These are phyloP conservation scores for Wakefieldia striispora DNA, from an alignment of 768 basidiomycete genomes.

Conservation along the genomic window DNA sequence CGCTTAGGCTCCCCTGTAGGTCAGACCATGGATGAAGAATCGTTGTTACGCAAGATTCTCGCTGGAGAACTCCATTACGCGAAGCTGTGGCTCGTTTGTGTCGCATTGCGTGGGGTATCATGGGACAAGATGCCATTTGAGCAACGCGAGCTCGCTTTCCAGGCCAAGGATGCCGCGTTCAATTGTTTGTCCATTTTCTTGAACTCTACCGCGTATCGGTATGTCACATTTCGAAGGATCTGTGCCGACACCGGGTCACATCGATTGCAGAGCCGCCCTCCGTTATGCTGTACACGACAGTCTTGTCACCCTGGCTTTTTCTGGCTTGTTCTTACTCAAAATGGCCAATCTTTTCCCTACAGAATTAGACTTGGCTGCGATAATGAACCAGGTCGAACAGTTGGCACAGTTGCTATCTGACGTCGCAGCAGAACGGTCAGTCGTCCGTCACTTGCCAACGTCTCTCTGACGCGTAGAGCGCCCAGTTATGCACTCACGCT, in stretches of 20 bases:
- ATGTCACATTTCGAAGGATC: conserved; percentile 17
- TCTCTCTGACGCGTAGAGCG: conserved; percentile 11
- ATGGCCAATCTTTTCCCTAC: conserved; percentile 92
- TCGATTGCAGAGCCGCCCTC: conserved; percentile 65
- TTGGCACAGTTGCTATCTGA: conserved; percentile 88
- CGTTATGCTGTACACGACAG: conserved; percentile 92
- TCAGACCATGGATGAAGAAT: conserved; percentile 80
- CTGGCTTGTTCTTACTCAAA: conserved; percentile 87
- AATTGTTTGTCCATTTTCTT: conserved; percentile 84
- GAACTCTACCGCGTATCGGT: conserved; percentile 79
- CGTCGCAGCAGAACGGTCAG: conserved; percentile 86
- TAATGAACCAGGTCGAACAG: conserved; percentile 85
- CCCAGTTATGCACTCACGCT: conserved; percentile 83
- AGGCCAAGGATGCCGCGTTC: conserved; percentile 90
- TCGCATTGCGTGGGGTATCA: conserved; percentile 84
- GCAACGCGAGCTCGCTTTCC: conserved; percentile 91
- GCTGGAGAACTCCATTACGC: conserved; percentile 89
- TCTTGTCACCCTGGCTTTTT: conserved; percentile 88
- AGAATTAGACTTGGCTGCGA: conserved; percentile 73
- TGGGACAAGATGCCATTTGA: conserved; percentile 98
- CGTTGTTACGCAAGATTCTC: conserved; percentile 82
- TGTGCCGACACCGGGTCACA: neutral
- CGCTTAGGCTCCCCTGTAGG: conserved; percentile 39
- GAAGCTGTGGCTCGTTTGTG: conserved; percentile 92
- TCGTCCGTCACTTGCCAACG: neutral